Evolutionary conservation across 75 land plant species (phyloP).

Genomic region (Pseudotsuga menziesii): DNA sequence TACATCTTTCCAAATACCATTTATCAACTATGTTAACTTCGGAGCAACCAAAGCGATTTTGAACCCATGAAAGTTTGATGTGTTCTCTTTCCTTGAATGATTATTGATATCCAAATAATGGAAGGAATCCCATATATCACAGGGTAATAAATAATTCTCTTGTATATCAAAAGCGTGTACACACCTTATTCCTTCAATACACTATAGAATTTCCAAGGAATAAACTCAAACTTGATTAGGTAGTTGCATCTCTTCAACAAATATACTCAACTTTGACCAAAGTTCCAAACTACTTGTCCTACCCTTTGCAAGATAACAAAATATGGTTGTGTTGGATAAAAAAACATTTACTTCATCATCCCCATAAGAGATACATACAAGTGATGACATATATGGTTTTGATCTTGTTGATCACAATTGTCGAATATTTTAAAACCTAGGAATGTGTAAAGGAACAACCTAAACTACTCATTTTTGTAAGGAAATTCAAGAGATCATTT

Average conservation of each 20-base stretch:
- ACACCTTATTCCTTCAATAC: too few relatives aligned
- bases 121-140: too few relatives aligned
- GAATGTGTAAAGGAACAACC: constrained; percentile 20
- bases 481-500: constrained; percentile 13
- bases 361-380: background rate
- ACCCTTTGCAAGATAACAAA: too few relatives aligned
- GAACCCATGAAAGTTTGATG: constrained; percentile 23
- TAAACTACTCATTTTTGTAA: constrained; percentile 17
- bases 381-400: background rate
- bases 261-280: too few relatives aligned
- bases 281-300: too few relatives aligned
- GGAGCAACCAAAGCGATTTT: constrained; percentile 64
- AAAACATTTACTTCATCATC: background rate
- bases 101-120: too few relatives aligned
- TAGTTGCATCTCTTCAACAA: too few relatives aligned
- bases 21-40: constrained; percentile 63
- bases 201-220: too few relatives aligned
- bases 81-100: background rate
- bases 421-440: background rate
- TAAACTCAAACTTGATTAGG: too few relatives aligned
- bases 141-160: too few relatives aligned
- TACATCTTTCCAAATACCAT: constrained; percentile 38
- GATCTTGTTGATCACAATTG: background rate
- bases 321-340: too few relatives aligned
- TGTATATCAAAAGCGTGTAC: too few relatives aligned